Evolutionary conservation across 257 asterid species (phyloP), one percentile per base, ranked within the genome.

Genomic region (Salvia miltiorrhiza): DNA sequence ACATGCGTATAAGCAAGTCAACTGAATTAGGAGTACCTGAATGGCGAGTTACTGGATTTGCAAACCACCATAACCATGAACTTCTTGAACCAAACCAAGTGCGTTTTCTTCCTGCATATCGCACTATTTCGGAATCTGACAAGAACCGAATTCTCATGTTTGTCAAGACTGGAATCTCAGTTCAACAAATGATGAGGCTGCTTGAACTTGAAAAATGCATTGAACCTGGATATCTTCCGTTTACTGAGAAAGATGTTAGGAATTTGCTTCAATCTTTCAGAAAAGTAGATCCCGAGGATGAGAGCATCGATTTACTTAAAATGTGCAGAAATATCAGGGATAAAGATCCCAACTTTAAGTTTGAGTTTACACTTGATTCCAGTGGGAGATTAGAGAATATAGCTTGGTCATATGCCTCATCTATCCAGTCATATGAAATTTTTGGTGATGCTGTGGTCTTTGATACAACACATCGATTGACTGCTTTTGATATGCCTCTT

Each of bases 401-500:
- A 71, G 90, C 97, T 8, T 94, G 99, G 99, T 94, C 99, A 30
- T 91, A 94, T 81, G 96, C 97, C 65, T 94, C 99, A 33, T 94
- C 97, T 35, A 70, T 89, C 35, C 93, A 84, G 79, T 85, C 93
- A 4, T 94, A 89, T 73, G 99, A 89, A 68, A 76, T 91, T 50
- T 91, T 87, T 76, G 99, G 99, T 63, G 99, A 94, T 76, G 92
- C 95, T 26, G 90, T 94, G 70, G 96, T 93, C 54, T 93, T 93
- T 77, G 99, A 93, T 82, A 90, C 97, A 26, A 93, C 97, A 30
- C 97, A 94, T 71, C 86, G 97, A 53, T 79, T 94, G 81, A 82
- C 86, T 80, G 95, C 90, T 70, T 89, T 94, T 71, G 97, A 94
- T 77, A 90, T 89, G 97, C 99, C 99, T 76, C 87, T 94, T 28